Base-by-base conservation (phyloP, 176 grass and related monocot genomes). In the Otatea glauca region DNA sequence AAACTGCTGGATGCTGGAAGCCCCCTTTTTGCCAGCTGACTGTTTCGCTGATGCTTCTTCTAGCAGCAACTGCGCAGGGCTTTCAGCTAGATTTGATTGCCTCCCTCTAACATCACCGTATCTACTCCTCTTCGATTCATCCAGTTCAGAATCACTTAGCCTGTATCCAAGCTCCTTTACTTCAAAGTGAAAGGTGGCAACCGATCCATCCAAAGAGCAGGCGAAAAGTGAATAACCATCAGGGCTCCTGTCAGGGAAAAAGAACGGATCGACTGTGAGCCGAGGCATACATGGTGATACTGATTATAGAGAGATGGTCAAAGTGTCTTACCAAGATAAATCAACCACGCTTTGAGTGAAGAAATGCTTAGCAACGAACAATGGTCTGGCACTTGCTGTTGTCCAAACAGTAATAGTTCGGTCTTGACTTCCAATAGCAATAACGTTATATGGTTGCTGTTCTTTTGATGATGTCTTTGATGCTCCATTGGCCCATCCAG, bases 381-480 rank as follows among this genome's bases (percentile, higher is more conserved):
- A 85, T 69, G 96, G 96, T 0, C 96, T 83, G 18, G 93, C 89
- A 87, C 96, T 95, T 7, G 96, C 93, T 81, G 96, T 99, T 3
- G 96, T 99, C 96, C 96, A 99, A 38, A 99, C 93, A 67, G 96
- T 99, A 74, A 99, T 96, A 27, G 96, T 99, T 65, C 96, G 87
- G 83, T 99, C 96, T 81, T 99, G 96, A 85, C 96, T 99, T 73
- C 96, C 96, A 79, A 96, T 99, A 83, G 96, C 96, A 89, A 99
- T 99, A 64, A 99, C 84, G 66, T 99, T 99, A 76, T 99, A 99
- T 1, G 89, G 96, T 78, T 94, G 93, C n/a, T 80, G 76, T 56
- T 95, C 91, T 87, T 96, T 95, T 44, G 83, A 12, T 74, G 89
- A 64, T 53, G 89, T 54, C 83, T 87, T 93, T 59, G 91, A 93